A percentile compares a stretch with the other conserved stretches of the same genome.
Evolutionary conservation across 345 rosid species (phyloP).

Genomic region (Syzygium oleosum): DNA sequence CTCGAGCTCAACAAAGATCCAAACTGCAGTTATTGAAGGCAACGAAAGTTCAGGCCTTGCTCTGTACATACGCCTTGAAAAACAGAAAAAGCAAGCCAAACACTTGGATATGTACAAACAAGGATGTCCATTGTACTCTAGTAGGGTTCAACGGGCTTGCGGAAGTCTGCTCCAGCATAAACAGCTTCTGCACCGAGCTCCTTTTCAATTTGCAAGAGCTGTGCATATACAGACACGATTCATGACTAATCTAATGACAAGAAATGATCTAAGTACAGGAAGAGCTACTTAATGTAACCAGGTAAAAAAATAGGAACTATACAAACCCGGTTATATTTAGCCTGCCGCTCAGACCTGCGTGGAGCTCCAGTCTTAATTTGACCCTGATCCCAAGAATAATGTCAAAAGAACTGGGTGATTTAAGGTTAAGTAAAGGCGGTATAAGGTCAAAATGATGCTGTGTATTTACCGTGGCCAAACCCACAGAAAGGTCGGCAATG

Average conservation of each 20-base stretch:
- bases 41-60: no score
- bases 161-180: constrained; percentile 82
- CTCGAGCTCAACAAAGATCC: no score
- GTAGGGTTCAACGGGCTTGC: constrained; percentile 80
- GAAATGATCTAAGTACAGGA: not conserved
- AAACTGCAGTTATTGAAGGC: no score
- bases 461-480: constrained; percentile 65
- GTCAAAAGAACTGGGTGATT: not conserved
- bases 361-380: constrained; percentile 98
- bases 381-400: constrained; percentile 36
- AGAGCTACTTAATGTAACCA: not conserved
- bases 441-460: not conserved
- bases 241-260: not conserved
- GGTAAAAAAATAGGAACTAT: not conserved
- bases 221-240: not conserved
- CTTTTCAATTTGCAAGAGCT: constrained; percentile 89
- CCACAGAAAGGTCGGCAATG: constrained; percentile 90
- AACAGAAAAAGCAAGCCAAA: not conserved
- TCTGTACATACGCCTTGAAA: no score
- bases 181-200: constrained; percentile 82
- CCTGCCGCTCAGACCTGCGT: constrained; percentile 89
- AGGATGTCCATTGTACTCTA: constrained; percentile 5
- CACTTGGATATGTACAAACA: not conserved
- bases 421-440: not conserved
- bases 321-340: constrained; percentile 83